Percentiles rank a stretch among this genome's conserved stretches.
Evolutionary conservation across 768 basidiomycete species (phyloP).

Genomic region (Termitomyces sp.): DNA sequence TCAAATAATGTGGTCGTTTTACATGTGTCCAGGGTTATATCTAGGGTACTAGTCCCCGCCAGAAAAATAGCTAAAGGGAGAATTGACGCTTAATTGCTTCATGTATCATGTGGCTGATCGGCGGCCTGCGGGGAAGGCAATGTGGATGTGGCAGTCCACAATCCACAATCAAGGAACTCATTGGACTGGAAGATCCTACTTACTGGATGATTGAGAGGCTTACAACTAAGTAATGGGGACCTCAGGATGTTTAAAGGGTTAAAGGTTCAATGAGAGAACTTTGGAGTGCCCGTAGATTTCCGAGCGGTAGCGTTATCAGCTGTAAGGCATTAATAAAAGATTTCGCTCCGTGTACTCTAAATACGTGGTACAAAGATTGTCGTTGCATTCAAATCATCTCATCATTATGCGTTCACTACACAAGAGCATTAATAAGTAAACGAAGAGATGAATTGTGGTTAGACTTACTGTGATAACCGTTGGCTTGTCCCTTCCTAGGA

Average conservation of each 20-base stretch:
- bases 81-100: neutral
- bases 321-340: neutral
- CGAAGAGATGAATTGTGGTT: neutral
- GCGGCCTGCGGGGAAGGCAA: neutral
- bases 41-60: neutral
- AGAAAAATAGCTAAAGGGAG: conserved; percentile 1
- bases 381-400: neutral
- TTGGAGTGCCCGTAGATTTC: neutral
- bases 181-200: neutral
- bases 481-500: conserved; percentile 82
- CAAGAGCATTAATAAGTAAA: neutral
- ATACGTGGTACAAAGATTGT: neutral
- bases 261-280: neutral
- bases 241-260: neutral
- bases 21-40: neutral
- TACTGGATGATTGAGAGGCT: neutral
- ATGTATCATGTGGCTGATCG: neutral
- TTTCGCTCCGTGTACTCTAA: neutral
- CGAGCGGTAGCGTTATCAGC: neutral
- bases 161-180: neutral
- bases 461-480: conserved; percentile 89
- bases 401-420: neutral
- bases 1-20: neutral
- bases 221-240: too few relatives aligned
- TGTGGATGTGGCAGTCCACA: neutral